Conservation (phyloP, 2,329 filamentous ascomycete species). For the Exophiala spinifera region DNA sequence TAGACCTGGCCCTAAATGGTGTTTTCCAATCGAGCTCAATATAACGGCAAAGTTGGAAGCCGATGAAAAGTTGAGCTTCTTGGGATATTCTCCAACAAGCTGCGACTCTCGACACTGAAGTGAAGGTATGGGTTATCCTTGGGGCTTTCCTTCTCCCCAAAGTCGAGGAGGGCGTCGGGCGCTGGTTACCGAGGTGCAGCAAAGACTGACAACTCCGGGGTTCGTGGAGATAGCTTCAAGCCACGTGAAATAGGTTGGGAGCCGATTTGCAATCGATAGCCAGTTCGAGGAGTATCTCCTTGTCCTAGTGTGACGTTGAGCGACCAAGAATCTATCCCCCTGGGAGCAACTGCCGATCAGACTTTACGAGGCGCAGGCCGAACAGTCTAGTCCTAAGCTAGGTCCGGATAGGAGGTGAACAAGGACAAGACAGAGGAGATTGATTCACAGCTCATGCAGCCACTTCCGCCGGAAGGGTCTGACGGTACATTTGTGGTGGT, state of each 20-base stretch:
- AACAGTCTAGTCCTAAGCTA: neutral
- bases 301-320: neutral
- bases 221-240: constrained; percentile 1
- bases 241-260: constrained; percentile 12
- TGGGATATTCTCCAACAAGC: neutral
- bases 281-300: neutral
- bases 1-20: constrained; percentile 10
- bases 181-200: neutral
- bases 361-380: neutral
- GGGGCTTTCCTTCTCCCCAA: neutral
- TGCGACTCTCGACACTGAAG: neutral
- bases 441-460: neutral
- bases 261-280: neutral
- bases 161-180: neutral
- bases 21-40: neutral
- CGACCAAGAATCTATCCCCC: neutral
- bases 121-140: neutral
- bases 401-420: neutral
- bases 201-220: neutral
- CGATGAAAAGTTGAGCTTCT: neutral
- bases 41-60: neutral
- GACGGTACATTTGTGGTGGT: neutral
- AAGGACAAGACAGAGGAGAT: neutral
- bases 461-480: neutral
- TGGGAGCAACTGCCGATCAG: neutral